Base-by-base conservation (phyloP, 2,329 filamentous ascomycete species). In the Hymenoscyphus scutula region DNA sequence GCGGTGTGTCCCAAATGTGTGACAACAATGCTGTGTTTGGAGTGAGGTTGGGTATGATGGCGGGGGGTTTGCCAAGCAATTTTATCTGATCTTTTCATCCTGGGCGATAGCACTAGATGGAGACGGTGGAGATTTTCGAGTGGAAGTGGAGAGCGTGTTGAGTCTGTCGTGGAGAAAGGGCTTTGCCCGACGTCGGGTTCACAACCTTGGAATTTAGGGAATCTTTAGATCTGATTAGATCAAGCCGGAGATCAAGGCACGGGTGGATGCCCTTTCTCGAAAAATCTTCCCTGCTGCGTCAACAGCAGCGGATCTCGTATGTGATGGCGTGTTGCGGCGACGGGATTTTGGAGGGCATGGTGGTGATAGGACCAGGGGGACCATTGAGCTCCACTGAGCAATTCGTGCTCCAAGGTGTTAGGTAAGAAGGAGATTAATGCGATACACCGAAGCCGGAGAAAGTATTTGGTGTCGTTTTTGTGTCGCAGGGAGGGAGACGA, bases 1-100 rank as follows among this genome's bases (percentile, higher is more conserved):
- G 41, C 19, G 41, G 41, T 48, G 41, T 23, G n/a, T n/a, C n/a
- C 41, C 41, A 48, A 19, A 48, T 48, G n/a, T 48, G 41, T 23
- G 19, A 48, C 41, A 19, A 48, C 19, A 23, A 10, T 48, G 19
- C 38, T n/a, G 38, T 45, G n/a, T 45, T 19, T n/a, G 38, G 38
- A 19, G 19, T 19, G 38, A 45, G 38, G 17, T n/a, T 48, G 41
- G 41, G 8, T 19, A 23, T 34, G 38, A 45, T 11, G 58, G 27
- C 23, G 53, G 13, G 51, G 48, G 25, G 23, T 8, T 13, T 62
- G 62, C 59, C 59, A 64, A 64, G 62, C 34, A 13, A 56, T 34
- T 32, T 69, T 67, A 69, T 69, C 68, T 67, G 68, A 69, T 69
- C 63, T 34, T 29, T 41, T n/a, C 17, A 23, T 23, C 53, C 53